Base-by-base conservation (phyloP, 768 basidiomycete species). In the Kwoniella pini region DNA sequence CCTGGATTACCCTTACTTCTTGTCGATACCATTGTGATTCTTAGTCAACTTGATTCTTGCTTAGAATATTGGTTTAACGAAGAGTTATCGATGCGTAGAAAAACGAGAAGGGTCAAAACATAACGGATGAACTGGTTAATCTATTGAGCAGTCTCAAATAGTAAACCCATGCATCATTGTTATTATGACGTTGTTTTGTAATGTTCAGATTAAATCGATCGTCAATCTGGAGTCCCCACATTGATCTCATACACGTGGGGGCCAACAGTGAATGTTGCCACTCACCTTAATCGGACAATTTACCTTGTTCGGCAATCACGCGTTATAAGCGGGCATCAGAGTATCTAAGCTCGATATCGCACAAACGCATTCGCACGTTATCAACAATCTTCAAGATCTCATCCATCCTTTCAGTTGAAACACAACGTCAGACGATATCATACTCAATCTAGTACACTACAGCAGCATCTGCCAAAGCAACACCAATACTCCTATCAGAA, bases 301-400 rank as follows among this genome's bases (percentile, higher is more conserved):
- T 45, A 33, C 55, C 54, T 17, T 28, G 54, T 55, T 44, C 54
- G 54, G 54, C 22, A 42, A 57, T 4, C 30, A 9, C 39, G 51
- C 39, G 53, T 38, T 24, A 30, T 54, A 33, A 51, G 30, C 50
- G n/a, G n/a, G 36, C 36, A 21, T 10, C 48, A 10, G 48, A 26
- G 7, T 50, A 24, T 50, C 27, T n/a, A n/a, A n/a, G 48, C 36
- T 12, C n/a, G 26, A 19, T 27, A 42, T 28, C 33, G 13, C 17
- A 38, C 31, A 17, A 28, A 22, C 21, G 22, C 46, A 22, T 26
- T 48, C 28, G 28, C 50, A 21, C 50, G 50, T 36, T 21, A 30
- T 52, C 51, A 31, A 19, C 24, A 28, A 33, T 10, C n/a, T n/a
- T n/a, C n/a, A n/a, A n/a, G n/a, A n/a, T 7, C 33, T 36, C 15